phyloP scores from a whole-genome alignment of 225 moss, liverwort and hornwort species.

The Neckera pumila region DNA sequence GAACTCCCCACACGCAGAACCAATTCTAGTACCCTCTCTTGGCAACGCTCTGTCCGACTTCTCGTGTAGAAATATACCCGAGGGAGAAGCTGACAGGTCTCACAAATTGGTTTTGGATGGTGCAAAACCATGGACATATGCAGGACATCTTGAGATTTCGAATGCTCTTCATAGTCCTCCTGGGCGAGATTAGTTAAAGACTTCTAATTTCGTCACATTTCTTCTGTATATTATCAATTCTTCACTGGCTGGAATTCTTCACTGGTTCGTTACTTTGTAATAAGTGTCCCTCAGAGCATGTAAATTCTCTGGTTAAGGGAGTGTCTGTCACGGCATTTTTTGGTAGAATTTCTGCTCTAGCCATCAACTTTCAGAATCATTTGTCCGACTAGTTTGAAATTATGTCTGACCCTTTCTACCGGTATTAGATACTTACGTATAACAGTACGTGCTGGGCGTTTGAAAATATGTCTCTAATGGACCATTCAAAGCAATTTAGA shows the following conservation, averaged over 20 bases:
- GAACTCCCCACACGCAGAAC: slow-evolving; percentile 40
- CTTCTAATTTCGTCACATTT: background rate
- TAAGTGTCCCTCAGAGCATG: slow-evolving; percentile 1
- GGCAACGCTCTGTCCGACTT: slow-evolving; percentile 50
- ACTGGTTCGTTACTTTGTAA: background rate
- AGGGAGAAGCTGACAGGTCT: slow-evolving; percentile 36
- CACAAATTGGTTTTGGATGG: slow-evolving; percentile 45
- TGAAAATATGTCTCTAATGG: background rate
- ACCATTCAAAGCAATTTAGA: too few species aligned
- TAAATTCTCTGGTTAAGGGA: background rate
- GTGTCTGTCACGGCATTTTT: background rate
- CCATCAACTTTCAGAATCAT: background rate
- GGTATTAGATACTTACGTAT: background rate
- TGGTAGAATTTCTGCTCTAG: background rate
- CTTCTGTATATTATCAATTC: slow-evolving; percentile 41
- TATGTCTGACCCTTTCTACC: background rate
- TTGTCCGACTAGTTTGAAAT: background rate
- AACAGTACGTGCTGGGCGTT: background rate
- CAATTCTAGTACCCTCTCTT: slow-evolving; percentile 42
- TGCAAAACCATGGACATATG: slow-evolving; percentile 69
- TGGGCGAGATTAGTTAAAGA: slow-evolving; percentile 65
- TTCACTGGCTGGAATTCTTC: slow-evolving; percentile 9
- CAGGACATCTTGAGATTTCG: slow-evolving; percentile 73
- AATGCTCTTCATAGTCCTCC: slow-evolving; percentile 89
- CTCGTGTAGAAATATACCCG: slow-evolving; percentile 34